A percentile compares a stretch with the other conserved stretches of the same genome.
Conservation (phyloP, 495 filamentous ascomycete species). For the Pyrenopolyporus hunteri region DNA sequence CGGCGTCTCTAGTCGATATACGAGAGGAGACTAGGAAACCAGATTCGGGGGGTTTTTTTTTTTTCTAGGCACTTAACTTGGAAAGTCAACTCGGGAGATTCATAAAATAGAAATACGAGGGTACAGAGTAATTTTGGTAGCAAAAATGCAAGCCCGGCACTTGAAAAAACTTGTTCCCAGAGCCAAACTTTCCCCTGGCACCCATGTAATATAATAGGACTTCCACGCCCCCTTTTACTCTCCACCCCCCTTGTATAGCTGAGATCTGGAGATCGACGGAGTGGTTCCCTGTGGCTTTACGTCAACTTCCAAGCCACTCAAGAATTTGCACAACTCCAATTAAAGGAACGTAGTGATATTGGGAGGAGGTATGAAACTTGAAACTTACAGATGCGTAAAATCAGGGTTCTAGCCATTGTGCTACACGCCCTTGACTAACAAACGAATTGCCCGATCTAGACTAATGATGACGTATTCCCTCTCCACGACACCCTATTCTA, state of each 20-base stretch:
- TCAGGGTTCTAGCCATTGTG: slow-evolving; percentile 19
- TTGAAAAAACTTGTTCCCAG: slow-evolving; percentile 10
- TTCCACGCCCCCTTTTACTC: slow-evolving; percentile 7
- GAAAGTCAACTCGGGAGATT: too few relatives aligned
- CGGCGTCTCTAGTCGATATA: slow-evolving; percentile 43
- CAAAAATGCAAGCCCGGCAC: slow-evolving; percentile 10
- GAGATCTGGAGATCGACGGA: slow-evolving; percentile 16
- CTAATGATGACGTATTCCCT: slow-evolving; percentile 23
- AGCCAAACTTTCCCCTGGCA: slow-evolving; percentile 11
- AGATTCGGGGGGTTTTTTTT: too few relatives aligned
- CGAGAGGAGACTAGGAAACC: slow-evolving; percentile 25
- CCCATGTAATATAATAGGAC: slow-evolving; percentile 27
- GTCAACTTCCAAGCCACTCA: slow-evolving; percentile 32
- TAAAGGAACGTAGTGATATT: slow-evolving; percentile 1
- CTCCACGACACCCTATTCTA: slow-evolving; percentile 10
- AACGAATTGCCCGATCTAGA: slow-evolving; percentile 20
- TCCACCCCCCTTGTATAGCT: slow-evolving; percentile 15
- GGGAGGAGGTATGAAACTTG: not conserved
- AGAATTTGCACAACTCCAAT: not conserved
- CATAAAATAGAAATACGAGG: not conserved
- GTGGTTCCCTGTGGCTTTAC: slow-evolving; percentile 22
- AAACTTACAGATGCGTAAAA: slow-evolving; percentile 15
- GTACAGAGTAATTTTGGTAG: not conserved
- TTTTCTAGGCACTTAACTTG: too few relatives aligned
- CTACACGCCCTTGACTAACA: not conserved